phyloP scores from a whole-genome alignment of 129 eudicot species.

The Dittrichia graveolens region DNA sequence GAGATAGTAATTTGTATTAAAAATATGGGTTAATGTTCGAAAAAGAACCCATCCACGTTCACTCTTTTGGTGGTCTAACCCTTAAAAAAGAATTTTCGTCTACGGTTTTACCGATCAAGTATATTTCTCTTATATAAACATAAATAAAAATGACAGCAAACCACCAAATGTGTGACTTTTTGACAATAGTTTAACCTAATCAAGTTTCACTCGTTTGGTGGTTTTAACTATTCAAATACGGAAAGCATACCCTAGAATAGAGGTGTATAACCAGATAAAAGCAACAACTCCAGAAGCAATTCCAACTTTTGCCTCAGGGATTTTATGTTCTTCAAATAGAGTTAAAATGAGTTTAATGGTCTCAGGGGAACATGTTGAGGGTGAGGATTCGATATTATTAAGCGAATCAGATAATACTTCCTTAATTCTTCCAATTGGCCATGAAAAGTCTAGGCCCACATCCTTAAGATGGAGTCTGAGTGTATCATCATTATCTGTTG shows the following conservation, averaged over 20 bases:
- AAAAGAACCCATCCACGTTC: too few species aligned
- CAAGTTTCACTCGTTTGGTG: too few species aligned
- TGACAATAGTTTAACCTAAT: too few species aligned
- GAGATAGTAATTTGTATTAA: background rate
- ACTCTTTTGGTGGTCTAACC: too few species aligned
- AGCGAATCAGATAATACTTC: constrained; percentile 58
- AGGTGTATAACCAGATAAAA: constrained; percentile 88
- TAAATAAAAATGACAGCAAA: too few species aligned
- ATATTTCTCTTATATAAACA: too few species aligned
- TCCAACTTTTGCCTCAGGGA: constrained; percentile 76
- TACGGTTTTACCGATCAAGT: too few species aligned
- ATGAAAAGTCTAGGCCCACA: constrained; percentile 70
- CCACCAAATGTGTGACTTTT: too few species aligned
- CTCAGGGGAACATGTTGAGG: constrained; percentile 75
- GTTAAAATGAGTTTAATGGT: constrained; percentile 49
- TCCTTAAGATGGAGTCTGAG: constrained; percentile 83
- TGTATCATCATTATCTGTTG: constrained; percentile 60
- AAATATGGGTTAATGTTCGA: too few species aligned
- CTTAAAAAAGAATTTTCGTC: too few species aligned
- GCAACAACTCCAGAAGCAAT: constrained; percentile 86
- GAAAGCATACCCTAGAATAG: constrained; percentile 75
- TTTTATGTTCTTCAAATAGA: constrained; percentile 65
- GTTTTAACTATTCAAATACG: too few species aligned
- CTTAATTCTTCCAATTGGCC: constrained; percentile 70
- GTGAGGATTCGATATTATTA: constrained; percentile 50